Evolutionary conservation across 2,329 filamentous ascomycete genomes (phyloP).

Genomic region (Ophiocordyceps unilateralis): DNA sequence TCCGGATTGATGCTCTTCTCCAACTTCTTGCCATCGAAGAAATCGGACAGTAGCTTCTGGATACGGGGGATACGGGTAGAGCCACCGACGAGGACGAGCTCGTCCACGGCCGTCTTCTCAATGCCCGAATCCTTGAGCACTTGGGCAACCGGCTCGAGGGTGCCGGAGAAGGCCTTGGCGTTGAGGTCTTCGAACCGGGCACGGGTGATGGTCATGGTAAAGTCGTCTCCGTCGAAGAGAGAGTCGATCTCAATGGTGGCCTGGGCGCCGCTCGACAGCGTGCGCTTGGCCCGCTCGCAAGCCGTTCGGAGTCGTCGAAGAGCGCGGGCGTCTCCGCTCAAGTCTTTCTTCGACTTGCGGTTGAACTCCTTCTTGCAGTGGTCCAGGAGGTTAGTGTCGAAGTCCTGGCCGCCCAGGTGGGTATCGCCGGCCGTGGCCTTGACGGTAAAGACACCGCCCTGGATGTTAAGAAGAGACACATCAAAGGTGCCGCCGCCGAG

Average conservation of each 20-base stretch:
- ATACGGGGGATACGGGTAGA: constrained; percentile 98
- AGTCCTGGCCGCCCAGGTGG: constrained; percentile 89
- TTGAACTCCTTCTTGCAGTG: constrained; percentile 95
- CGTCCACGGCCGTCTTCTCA: constrained; percentile 83
- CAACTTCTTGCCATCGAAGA: constrained; percentile 99
- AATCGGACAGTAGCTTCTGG: constrained; percentile 97
- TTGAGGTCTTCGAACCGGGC: constrained; percentile 98
- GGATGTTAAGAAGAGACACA: constrained; percentile 97
- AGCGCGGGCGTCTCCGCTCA: constrained; percentile 72
- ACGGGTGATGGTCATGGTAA: constrained; percentile 93
- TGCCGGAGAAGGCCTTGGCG: constrained; percentile 85
- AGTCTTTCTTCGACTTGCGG: constrained; percentile 56
- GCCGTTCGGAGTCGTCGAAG: constrained; percentile 91
- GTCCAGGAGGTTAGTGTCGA: constrained; percentile 88
- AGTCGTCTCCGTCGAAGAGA: constrained; percentile 94
- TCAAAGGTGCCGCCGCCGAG: constrained; percentile 99
- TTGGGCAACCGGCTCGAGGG: constrained; percentile 87
- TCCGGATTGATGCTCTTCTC: constrained; percentile 99
- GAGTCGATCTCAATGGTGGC: constrained; percentile 98
- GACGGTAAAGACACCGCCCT: constrained; percentile 98
- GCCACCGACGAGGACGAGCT: constrained; percentile 97
- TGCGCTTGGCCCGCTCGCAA: constrained; percentile 99
- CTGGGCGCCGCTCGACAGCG: constrained; percentile 90
- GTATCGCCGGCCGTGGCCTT: constrained; percentile 97
- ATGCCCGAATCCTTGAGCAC: constrained; percentile 84